Percentiles rank a stretch among this genome's conserved stretches.
Conservation (phyloP, 2,329 filamentous ascomycete genomes). For the Paraphoma sp. region DNA sequence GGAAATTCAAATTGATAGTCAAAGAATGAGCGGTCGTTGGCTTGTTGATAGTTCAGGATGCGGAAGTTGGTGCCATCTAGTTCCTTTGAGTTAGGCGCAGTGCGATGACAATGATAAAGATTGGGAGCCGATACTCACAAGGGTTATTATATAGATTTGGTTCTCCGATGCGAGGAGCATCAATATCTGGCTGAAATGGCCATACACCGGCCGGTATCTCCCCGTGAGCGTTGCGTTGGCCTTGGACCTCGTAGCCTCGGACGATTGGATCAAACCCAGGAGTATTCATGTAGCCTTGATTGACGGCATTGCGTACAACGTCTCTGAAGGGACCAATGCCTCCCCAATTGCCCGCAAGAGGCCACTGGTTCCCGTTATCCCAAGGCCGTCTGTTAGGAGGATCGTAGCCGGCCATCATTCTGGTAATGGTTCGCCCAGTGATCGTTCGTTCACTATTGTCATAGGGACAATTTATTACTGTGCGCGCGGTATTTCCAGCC, state of each 20-base stretch:
- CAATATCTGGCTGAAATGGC: not conserved
- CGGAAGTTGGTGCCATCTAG: not conserved
- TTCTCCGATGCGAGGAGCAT: not conserved
- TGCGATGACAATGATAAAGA: not conserved
- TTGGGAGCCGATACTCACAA: not conserved
- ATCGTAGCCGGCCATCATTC: not conserved
- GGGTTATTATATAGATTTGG: not conserved
- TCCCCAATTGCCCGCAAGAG: not conserved
- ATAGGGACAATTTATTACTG: not conserved
- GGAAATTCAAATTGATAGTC: not conserved
- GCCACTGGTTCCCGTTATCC: not conserved
- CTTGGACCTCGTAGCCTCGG: not conserved
- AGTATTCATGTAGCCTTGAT: not conserved
- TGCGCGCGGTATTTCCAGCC: not conserved
- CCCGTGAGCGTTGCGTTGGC: not conserved
- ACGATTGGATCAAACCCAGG: not conserved
- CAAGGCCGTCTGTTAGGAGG: not conserved
- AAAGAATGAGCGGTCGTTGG: not conserved
- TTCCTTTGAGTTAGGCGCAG: not conserved
- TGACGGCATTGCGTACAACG: not conserved
- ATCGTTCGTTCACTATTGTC: not conserved
- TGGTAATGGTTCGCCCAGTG: not conserved
- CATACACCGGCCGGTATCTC: not conserved
- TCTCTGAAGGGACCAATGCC: not conserved
- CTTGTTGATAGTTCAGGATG: not conserved